phyloP scores from a whole-genome alignment of 2,329 filamentous ascomycete species.

The Hymenoscyphus linearis region DNA sequence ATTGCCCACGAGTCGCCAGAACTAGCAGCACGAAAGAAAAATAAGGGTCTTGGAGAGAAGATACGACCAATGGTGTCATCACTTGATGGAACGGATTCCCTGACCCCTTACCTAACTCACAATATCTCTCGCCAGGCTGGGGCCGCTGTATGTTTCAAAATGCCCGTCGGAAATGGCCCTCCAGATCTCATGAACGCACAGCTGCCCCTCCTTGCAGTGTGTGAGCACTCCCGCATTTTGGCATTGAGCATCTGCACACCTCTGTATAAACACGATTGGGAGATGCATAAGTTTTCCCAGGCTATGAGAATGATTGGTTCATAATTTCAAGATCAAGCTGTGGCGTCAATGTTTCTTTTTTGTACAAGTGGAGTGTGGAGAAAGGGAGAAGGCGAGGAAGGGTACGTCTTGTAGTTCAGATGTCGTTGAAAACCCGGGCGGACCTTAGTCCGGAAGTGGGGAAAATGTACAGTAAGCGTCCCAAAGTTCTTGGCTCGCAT shows the following conservation, averaged over 20 bases:
- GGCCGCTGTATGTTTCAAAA: neutral
- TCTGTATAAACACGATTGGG: neutral
- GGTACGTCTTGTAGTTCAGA: neutral
- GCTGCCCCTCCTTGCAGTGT: neutral
- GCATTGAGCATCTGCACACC: neutral
- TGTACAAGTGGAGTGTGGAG: neutral
- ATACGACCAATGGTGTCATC: neutral
- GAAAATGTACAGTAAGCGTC: neutral
- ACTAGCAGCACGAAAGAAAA: neutral
- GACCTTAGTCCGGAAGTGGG: neutral
- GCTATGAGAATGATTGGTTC: neutral
- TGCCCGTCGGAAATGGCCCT: neutral
- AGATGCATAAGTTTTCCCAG: neutral
- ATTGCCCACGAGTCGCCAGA: neutral
- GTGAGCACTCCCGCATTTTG: neutral
- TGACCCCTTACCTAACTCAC: neutral
- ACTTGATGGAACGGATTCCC: neutral
- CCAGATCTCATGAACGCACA: neutral
- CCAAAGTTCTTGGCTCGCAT: no score
- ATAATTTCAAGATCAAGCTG: neutral
- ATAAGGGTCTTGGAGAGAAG: neutral
- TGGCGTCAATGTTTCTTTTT: neutral
- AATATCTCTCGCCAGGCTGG: neutral
- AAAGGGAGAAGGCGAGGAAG: neutral
- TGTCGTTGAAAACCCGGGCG: neutral